Conservation (phyloP, 371 early-diverging fungal species). For the Thermomucor indicae-seudaticae region DNA sequence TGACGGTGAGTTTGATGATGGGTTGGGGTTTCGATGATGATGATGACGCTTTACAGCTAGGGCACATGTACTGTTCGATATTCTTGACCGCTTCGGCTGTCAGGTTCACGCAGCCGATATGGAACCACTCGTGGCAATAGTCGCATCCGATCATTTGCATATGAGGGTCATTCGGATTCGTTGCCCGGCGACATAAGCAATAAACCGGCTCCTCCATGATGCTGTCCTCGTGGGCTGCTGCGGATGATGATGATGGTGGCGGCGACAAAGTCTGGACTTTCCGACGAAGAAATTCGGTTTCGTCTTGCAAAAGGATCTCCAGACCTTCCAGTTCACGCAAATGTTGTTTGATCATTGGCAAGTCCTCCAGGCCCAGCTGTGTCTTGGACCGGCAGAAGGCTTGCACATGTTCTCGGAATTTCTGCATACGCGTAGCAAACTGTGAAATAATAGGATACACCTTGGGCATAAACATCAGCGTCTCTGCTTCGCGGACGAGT, state of each 20-base stretch:
- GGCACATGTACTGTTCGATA: constrained; percentile 21
- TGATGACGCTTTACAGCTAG: constrained; percentile 2
- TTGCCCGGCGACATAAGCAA: constrained; percentile 33
- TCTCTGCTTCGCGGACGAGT: constrained; percentile 31
- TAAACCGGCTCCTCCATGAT: constrained; percentile 14
- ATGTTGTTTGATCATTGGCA: constrained; percentile 33
- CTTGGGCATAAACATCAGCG: constrained; percentile 50
- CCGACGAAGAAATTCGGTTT: constrained; percentile 38
- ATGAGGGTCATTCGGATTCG: constrained; percentile 13
- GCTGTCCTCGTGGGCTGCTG: neutral
- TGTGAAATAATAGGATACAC: constrained; percentile 49
- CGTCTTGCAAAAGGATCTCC: constrained; percentile 41
- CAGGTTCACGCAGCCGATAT: constrained; percentile 46
- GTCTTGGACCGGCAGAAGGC: constrained; percentile 37
- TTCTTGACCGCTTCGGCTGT: constrained; percentile 10
- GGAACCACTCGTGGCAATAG: constrained; percentile 56
- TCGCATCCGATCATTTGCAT: constrained; percentile 57
- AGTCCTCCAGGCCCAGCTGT: constrained; percentile 30
- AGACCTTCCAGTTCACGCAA: constrained; percentile 60
- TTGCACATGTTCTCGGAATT: constrained; percentile 29
- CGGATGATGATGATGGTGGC: neutral
- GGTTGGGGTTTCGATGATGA: neutral
- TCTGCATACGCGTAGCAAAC: constrained; percentile 34
- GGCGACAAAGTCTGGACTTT: constrained; percentile 41
- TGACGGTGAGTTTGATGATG: constrained; percentile 8